These are phyloP conservation scores for Asterella californica DNA, from an alignment of 225 moss, liverwort and hornwort species.

Conservation along the genomic window DNA sequence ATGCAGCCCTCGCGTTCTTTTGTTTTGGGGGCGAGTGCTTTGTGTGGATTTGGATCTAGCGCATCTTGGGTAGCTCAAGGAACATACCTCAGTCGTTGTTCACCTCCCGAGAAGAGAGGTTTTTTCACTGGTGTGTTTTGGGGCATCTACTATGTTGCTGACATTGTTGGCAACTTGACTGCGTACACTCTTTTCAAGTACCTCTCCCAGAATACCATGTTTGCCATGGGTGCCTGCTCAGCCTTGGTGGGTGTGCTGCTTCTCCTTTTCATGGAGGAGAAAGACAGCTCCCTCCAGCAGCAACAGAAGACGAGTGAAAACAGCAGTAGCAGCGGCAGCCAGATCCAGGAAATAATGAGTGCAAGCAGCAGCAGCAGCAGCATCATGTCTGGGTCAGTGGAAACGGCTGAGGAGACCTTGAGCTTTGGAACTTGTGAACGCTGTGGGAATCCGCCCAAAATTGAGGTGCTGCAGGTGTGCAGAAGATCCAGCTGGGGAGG, in stretches of 20 bases:
- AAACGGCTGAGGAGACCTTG: background rate
- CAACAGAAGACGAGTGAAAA: background rate
- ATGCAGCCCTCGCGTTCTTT: slow-evolving; percentile 31
- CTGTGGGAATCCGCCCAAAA: slow-evolving; percentile 20
- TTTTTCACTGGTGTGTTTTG: slow-evolving; percentile 33
- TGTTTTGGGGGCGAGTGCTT: slow-evolving; percentile 24
- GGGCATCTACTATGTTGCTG: slow-evolving; percentile 31
- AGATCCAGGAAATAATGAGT: background rate
- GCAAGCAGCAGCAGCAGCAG: background rate
- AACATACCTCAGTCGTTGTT: slow-evolving; percentile 25
- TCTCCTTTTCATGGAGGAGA: slow-evolving; percentile 30
- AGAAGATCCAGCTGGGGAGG: slow-evolving; percentile 19
- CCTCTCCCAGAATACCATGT: slow-evolving; percentile 25
- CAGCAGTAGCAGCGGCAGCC: background rate
- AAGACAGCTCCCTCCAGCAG: background rate
- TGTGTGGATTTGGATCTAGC: slow-evolving; percentile 34
- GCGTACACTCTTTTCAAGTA: slow-evolving; percentile 28
- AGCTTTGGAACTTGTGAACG: slow-evolving; percentile 22
- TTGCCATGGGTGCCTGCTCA: slow-evolving; percentile 28
- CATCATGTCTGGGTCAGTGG: background rate
- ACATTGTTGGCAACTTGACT: slow-evolving; percentile 29
- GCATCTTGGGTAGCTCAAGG: slow-evolving; percentile 32
- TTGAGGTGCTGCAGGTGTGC: slow-evolving; percentile 17
- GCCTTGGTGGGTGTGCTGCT: slow-evolving; percentile 27
- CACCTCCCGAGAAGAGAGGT: slow-evolving; percentile 28